Evolutionary conservation across 2,329 filamentous ascomycete genomes (phyloP).

Genomic region (Aspergillus latus): DNA sequence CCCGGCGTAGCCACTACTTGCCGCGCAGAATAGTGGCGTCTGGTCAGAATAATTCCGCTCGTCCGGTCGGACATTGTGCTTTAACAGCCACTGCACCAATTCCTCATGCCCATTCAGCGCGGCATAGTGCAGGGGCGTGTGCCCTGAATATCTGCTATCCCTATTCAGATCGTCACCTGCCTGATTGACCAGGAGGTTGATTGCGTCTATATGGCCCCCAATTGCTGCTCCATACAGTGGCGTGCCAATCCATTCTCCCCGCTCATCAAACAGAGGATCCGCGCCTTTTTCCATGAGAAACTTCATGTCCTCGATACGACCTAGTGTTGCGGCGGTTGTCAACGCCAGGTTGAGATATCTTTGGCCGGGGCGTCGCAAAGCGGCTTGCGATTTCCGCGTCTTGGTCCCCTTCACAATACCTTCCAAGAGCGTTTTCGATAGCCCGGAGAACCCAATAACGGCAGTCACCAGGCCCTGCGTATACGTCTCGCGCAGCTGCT

Average conservation of each 20-base stretch:
- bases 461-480: background rate
- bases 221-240: background rate
- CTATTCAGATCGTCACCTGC: background rate
- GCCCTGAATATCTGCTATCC: background rate
- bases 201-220: background rate
- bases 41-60: background rate
- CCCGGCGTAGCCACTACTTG: background rate
- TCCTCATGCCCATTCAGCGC: background rate
- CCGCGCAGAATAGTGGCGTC: constrained; percentile 1
- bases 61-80: background rate
- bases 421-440: background rate
- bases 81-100: background rate
- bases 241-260: background rate
- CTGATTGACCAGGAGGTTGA: background rate
- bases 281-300: background rate
- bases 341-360: background rate
- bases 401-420: background rate
- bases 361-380: background rate
- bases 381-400: no score
- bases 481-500: background rate
- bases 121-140: background rate
- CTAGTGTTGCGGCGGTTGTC: background rate
- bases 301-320: background rate
- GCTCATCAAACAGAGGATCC: background rate
- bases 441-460: background rate